Percentiles rank a stretch among this genome's conserved stretches.
phyloP scores from a whole-genome alignment of 108 stramenopile species.

The Nitzschia inconspicua region DNA sequence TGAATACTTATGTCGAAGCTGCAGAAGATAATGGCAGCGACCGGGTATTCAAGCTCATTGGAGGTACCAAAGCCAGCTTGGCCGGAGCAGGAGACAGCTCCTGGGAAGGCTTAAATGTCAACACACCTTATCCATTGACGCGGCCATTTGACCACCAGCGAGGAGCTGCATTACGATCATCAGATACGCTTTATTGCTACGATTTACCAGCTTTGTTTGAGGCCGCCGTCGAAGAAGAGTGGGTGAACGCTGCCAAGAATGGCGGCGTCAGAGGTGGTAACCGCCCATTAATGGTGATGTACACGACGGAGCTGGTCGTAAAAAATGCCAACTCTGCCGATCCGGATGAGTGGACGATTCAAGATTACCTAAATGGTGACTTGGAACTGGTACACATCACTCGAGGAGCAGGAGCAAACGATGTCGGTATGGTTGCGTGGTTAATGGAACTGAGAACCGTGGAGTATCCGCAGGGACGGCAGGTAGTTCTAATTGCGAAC shows the following conservation, averaged over 20 bases:
- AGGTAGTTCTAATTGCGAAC: conserved; percentile 98
- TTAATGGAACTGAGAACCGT: conserved; percentile 91
- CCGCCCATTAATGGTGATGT: conserved; percentile 87
- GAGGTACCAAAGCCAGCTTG: conserved; percentile 80
- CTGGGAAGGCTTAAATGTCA: conserved; percentile 83
- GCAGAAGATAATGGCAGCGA: conserved; percentile 58
- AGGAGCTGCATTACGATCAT: conserved; percentile 77
- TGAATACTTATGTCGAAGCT: conserved; percentile 96
- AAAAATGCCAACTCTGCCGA: conserved; percentile 49
- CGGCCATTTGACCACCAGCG: conserved; percentile 90
- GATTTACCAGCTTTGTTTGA: conserved; percentile 97
- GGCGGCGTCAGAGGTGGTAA: conserved; percentile 31
- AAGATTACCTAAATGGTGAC: conserved; percentile 78
- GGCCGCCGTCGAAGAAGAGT: conserved; percentile 87
- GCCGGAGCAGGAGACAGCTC: conserved; percentile 83
- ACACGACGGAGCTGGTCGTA: conserved; percentile 91
- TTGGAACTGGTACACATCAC: conserved; percentile 82
- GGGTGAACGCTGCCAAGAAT: conserved; percentile 48
- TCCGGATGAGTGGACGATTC: conserved; percentile 69
- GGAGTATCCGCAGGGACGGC: conserved; percentile 92
- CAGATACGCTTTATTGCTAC: conserved; percentile 93
- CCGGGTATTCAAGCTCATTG: conserved; percentile 83
- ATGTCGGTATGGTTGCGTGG: conserved; percentile 99
- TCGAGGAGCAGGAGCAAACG: conserved; percentile 90
- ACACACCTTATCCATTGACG: conserved; percentile 89